These are phyloP conservation scores for Maudiozyma pseudohumilis DNA, from an alignment of 805 yeast species.

Conservation along the genomic window DNA sequence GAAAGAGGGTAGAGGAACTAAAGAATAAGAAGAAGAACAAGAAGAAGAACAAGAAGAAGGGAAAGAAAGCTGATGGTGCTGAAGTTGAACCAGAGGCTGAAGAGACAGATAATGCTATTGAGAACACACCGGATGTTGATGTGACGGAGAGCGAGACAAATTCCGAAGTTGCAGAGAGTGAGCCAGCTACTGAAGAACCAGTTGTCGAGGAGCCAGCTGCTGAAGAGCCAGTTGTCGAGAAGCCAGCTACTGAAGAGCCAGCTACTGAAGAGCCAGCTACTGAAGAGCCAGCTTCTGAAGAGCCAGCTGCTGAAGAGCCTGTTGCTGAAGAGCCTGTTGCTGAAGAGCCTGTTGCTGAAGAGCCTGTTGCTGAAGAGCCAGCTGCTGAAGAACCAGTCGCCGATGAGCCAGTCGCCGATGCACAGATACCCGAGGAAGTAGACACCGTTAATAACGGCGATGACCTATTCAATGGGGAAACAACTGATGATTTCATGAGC, in stretches of 20 bases:
- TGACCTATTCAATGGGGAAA: conserved; percentile 11
- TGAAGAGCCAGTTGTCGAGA: conserved; percentile 4
- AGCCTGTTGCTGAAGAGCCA: conserved; percentile 3
- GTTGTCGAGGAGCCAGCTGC: conserved; percentile 1
- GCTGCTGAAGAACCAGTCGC: conserved; percentile 5
- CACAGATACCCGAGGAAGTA: conserved; percentile 3
- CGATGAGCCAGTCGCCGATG: conserved; percentile 3
- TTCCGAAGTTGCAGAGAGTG: not conserved
- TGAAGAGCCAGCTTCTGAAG: not conserved
- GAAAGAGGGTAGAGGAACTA: conserved; percentile 61
- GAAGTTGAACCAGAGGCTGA: conserved; percentile 2
- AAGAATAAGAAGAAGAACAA: conserved; percentile 48
- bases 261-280: conserved; percentile 2
- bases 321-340: conserved; percentile 1
- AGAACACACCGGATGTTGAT: conserved; percentile 5
- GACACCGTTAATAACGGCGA: not conserved
- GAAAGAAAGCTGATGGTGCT: conserved; percentile 11
- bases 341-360: conserved; percentile 3
- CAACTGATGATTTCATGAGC: conserved; percentile 23
- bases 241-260: conserved; percentile 1
- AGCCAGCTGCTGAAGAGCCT: conserved; percentile 3
- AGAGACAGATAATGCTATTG: conserved; percentile 4
- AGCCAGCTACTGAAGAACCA: conserved; percentile 3
- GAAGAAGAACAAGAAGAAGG: conserved; percentile 33
- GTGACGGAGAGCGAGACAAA: conserved; percentile 4